phyloP scores from a whole-genome alignment of 305 asterid genomes.

The Fraxinus sp. region DNA sequence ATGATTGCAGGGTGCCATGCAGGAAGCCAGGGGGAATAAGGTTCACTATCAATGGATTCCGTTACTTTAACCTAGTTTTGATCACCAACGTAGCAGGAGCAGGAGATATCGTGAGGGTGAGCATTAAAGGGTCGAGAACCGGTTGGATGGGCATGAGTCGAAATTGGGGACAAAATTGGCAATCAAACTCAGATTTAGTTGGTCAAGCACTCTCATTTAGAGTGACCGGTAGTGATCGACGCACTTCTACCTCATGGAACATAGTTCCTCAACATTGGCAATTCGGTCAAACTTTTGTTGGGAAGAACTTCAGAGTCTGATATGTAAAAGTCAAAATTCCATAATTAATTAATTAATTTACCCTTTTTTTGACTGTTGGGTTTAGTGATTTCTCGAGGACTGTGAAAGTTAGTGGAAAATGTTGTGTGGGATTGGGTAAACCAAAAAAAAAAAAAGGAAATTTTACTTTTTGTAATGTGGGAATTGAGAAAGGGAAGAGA shows the following conservation, averaged over 20 bases:
- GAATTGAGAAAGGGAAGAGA: neutral
- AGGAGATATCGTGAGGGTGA: constrained; percentile 51
- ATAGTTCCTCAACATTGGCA: constrained; percentile 67
- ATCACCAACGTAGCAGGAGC: constrained; percentile 63
- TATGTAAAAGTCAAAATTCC: neutral
- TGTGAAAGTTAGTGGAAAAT: neutral
- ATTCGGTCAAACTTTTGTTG: constrained; percentile 75
- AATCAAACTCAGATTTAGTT: constrained; percentile 42
- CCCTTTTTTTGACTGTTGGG: constrained; percentile 22
- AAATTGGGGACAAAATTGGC: constrained; percentile 95
- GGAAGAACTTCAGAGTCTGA: constrained; percentile 75
- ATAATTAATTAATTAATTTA: neutral
- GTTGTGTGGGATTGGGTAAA: neutral
- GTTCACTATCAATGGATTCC: constrained; percentile 69
- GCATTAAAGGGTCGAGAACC: constrained; percentile 50
- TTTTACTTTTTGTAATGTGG: constrained; percentile 21
- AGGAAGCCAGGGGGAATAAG: constrained; percentile 73
- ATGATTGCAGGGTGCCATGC: constrained; percentile 62
- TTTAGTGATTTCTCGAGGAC: constrained; percentile 30
- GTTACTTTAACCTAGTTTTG: constrained; percentile 55
- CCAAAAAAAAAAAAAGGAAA: neutral
- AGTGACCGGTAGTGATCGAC: constrained; percentile 62
- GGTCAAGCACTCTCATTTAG: constrained; percentile 83
- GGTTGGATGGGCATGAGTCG: constrained; percentile 71
- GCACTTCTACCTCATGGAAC: constrained; percentile 75